Percentiles rank a stretch among this genome's conserved stretches.
Evolutionary conservation across 495 filamentous ascomycete genomes (phyloP).

Genomic region (Trichocladium antarcticum): DNA sequence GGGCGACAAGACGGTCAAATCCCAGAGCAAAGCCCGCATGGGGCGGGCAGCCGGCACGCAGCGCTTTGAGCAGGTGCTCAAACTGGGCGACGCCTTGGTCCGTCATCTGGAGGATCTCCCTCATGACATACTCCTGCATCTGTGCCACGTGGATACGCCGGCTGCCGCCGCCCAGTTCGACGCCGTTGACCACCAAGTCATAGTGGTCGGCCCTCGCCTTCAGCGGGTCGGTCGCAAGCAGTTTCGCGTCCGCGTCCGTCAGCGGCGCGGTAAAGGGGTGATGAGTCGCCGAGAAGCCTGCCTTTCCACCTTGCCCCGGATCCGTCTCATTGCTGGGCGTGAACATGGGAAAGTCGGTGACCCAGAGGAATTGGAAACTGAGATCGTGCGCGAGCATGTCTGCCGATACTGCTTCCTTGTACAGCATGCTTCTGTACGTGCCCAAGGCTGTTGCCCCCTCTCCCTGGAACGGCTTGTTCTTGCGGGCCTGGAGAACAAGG

Average conservation of each 20-base stretch:
- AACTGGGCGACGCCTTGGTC: constrained; percentile 62
- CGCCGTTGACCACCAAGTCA: constrained; percentile 89
- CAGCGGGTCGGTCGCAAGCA: constrained; percentile 61
- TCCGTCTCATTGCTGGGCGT: constrained; percentile 55
- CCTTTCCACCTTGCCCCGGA: constrained; percentile 69
- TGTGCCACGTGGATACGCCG: constrained; percentile 79
- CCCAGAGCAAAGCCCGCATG: constrained; percentile 90
- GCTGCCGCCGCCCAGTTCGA: constrained; percentile 89
- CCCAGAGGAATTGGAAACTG: constrained; percentile 65
- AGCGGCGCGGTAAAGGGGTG: constrained; percentile 93
- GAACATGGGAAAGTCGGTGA: constrained; percentile 86
- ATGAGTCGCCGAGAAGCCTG: constrained; percentile 79
- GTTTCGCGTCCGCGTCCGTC: constrained; percentile 56
- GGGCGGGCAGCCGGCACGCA: constrained; percentile 86
- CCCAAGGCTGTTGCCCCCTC: constrained; percentile 68
- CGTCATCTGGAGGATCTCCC: constrained; percentile 60
- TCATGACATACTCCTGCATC: constrained; percentile 76
- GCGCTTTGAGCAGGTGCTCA: constrained; percentile 67
- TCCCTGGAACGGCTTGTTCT: constrained; percentile 46
- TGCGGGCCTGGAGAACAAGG: constrained; percentile 68
- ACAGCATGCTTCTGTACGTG: constrained; percentile 57
- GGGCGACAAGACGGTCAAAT: constrained; percentile 78
- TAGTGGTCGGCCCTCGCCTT: constrained; percentile 73
- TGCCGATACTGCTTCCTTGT: constrained; percentile 50
- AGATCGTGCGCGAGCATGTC: constrained; percentile 44